phyloP scores from a whole-genome alignment of 2,329 filamentous ascomycete species.

The Leptosphaerulina australis region DNA sequence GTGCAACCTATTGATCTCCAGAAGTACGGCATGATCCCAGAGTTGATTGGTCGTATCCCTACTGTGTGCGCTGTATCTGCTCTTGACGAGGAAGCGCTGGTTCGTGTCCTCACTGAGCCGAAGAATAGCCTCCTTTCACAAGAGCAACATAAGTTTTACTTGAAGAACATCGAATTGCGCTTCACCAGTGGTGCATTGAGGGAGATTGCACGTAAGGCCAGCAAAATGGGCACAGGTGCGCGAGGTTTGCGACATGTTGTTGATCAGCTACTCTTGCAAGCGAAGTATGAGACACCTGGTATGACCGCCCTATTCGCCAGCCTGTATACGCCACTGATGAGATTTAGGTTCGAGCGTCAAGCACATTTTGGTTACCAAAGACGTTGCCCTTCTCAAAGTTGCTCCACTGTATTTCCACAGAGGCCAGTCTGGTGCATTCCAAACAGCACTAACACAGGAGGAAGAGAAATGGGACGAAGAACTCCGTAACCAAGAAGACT shows the following conservation, averaged over 20 bases:
- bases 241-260: constrained; percentile 56
- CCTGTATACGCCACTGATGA: constrained; percentile 13
- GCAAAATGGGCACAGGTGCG: constrained; percentile 73
- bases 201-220: constrained; percentile 75
- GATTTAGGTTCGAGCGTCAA: constrained; percentile 49
- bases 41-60: constrained; percentile 93
- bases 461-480: constrained; percentile 55
- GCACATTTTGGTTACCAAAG: constrained; percentile 55
- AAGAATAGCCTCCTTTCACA: constrained; percentile 86
- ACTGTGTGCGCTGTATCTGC: constrained; percentile 85
- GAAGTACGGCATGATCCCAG: constrained; percentile 88
- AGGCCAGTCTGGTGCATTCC: constrained; percentile 51
- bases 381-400: constrained; percentile 51
- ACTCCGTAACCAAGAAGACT: constrained; percentile 39
- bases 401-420: constrained; percentile 53
- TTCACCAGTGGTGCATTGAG: constrained; percentile 84
- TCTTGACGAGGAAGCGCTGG: constrained; percentile 70
- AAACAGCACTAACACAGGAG: constrained; percentile 49
- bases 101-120: constrained; percentile 90
- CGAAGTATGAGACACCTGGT: constrained; percentile 57
- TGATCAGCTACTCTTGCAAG: constrained; percentile 54
- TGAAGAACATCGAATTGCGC: constrained; percentile 75
- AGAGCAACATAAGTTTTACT: constrained; percentile 85
- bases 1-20: constrained; percentile 78
- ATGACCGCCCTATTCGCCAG: constrained; percentile 10